Conservation (phyloP, 2,329 filamentous ascomycete genomes). For the Helminthosporium solani region DNA sequence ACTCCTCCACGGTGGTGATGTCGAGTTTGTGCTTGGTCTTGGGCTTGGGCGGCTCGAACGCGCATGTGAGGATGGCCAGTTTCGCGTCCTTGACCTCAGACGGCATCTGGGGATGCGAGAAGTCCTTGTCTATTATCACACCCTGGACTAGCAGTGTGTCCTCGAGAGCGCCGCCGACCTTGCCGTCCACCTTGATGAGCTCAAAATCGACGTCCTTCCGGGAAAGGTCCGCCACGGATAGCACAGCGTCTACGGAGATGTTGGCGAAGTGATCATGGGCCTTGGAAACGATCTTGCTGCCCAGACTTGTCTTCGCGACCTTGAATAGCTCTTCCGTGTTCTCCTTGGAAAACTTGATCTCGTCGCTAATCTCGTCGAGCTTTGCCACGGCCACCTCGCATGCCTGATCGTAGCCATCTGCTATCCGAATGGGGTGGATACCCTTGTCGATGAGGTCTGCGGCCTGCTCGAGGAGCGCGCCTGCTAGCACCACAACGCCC, state of each 20-base stretch:
- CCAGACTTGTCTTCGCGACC: conserved; percentile 92
- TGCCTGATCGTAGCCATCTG: conserved; percentile 95
- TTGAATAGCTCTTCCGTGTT: conserved; percentile 85
- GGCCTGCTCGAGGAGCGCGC: conserved; percentile 91
- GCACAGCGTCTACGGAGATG: conserved; percentile 94
- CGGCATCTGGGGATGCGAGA: conserved; percentile 99
- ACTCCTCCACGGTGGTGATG: conserved; percentile 95
- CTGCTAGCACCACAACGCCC: conserved; percentile 93
- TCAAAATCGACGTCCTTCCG: conserved; percentile 98
- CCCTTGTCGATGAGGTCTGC: conserved; percentile 99
- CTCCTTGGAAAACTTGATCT: conserved; percentile 78
- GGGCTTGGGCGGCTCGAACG: conserved; percentile 97
- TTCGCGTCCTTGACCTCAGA: conserved; percentile 93
- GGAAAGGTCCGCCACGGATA: conserved; percentile 93
- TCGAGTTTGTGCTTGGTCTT: conserved; percentile 99
- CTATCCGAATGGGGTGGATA: conserved; percentile 97
- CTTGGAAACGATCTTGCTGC: conserved; percentile 99
- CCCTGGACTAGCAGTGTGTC: conserved; percentile 95
- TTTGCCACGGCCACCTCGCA: conserved; percentile 95
- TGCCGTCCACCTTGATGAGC: conserved; percentile 98
- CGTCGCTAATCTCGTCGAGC: conserved; percentile 89
- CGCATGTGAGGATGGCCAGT: conserved; percentile 94
- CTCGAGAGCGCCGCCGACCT: conserved; percentile 90
- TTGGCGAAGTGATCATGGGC: conserved; percentile 97
- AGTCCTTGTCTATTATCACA: conserved; percentile 99